phyloP scores from a whole-genome alignment of 345 rosid genomes.

The Linum lewisii region DNA sequence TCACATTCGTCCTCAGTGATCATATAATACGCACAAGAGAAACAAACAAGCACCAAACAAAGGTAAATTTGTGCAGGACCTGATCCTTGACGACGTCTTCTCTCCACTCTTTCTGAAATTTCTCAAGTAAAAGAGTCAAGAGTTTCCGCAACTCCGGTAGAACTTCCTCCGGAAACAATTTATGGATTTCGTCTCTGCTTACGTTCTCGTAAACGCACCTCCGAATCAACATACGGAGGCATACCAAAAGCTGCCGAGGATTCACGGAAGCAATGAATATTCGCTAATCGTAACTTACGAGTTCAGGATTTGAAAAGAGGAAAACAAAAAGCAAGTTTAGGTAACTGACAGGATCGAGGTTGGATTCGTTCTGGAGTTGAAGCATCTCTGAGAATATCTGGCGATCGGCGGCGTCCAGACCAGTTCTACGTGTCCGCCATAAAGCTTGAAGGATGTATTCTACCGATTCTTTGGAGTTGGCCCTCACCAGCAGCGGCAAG shows the following conservation, averaged over 20 bases:
- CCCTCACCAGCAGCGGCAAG: constrained; percentile 41
- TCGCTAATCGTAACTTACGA: too few species aligned
- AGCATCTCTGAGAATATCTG: constrained; percentile 40
- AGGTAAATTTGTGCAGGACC: too few species aligned
- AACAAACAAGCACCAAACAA: neutral
- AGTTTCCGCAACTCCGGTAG: too few species aligned
- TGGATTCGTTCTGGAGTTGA: constrained; percentile 45
- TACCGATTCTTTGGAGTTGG: constrained; percentile 50
- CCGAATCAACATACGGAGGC: constrained; percentile 21
- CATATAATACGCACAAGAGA: too few species aligned
- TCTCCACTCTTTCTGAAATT: constrained; percentile 55
- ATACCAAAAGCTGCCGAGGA: too few species aligned
- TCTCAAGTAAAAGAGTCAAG: too few species aligned
- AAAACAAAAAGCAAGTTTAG: neutral
- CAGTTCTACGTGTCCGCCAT: constrained; percentile 49
- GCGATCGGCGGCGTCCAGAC: constrained; percentile 51
- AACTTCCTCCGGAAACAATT: constrained; percentile 48
- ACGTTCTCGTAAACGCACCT: constrained; percentile 36
- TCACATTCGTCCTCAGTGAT: neutral
- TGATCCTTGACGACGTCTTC: too few species aligned
- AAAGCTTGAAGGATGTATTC: constrained; percentile 53
- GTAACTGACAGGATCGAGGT: constrained; percentile 53
- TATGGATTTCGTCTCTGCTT: constrained; percentile 42
- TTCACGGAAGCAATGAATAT: too few species aligned
- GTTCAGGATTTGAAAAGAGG: too few species aligned